A percentile compares a stretch with the other conserved stretches of the same genome.
Evolutionary conservation across 1,284 basidiomycete genomes (phyloP).

Genomic region (Puccinia sorghi): DNA sequence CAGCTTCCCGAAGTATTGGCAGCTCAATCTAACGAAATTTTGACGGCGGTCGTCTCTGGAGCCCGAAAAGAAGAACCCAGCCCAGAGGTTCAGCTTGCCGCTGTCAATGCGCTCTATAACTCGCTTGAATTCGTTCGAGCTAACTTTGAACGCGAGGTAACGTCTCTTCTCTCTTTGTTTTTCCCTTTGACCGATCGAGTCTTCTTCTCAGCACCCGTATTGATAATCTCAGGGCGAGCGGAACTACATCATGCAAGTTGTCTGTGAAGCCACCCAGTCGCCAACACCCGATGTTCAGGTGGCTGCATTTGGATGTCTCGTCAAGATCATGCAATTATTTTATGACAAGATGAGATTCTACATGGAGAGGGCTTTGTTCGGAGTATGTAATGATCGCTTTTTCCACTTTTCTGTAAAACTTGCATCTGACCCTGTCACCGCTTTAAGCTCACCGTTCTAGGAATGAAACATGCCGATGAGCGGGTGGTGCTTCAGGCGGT

Average conservation of each 20-base stretch:
- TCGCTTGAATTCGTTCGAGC: slow-evolving; percentile 96
- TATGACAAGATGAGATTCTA: slow-evolving; percentile 99
- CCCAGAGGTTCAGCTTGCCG: slow-evolving; percentile 90
- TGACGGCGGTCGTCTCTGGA: slow-evolving; percentile 97
- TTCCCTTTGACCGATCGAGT: slow-evolving; percentile 41
- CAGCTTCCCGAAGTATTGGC: slow-evolving; percentile 89
- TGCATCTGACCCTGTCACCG: background rate
- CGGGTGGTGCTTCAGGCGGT: slow-evolving; percentile 92
- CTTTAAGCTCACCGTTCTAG: slow-evolving; percentile 85
- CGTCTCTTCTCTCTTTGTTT: slow-evolving; percentile 53
- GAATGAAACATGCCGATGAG: slow-evolving; percentile 93
- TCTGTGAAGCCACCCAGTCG: slow-evolving; percentile 97
- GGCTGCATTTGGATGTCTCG: slow-evolving; percentile 90
- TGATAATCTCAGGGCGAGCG: slow-evolving; percentile 74
- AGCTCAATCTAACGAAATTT: slow-evolving; percentile 89
- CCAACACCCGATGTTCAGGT: slow-evolving; percentile 76
- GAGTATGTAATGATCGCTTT: slow-evolving; percentile 65
- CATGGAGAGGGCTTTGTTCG: slow-evolving; percentile 98
- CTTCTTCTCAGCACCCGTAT: slow-evolving; percentile 3
- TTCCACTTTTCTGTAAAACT: background rate
- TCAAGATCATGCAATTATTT: slow-evolving; percentile 95
- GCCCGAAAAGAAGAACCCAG: slow-evolving; percentile 94
- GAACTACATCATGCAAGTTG: slow-evolving; percentile 99
- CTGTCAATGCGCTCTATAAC: slow-evolving; percentile 89
- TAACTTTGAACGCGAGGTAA: slow-evolving; percentile 94